Base-by-base conservation (phyloP, 2,329 filamentous ascomycete genomes). In the Trichophyton equinum region DNA sequence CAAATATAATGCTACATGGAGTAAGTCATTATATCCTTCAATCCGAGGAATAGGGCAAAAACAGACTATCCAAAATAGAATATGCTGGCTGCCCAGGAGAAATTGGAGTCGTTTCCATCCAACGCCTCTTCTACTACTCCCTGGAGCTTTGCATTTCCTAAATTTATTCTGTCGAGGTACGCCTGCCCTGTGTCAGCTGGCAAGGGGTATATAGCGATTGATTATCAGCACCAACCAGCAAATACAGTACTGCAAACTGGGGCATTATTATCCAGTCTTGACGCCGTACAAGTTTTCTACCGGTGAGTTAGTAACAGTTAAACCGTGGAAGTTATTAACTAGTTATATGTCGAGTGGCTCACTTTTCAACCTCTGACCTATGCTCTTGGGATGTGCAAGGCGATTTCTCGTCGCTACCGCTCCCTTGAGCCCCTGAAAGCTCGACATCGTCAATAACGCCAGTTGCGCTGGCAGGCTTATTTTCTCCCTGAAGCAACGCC, bases 1-100 rank as follows among this genome's bases (percentile, higher is more conserved):
- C 63, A 27, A 60, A 64, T 9, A 60, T 22, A 11, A 64, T 58
- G 46, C 63, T 64, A 47, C 9, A 2, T 40, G 25, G 4, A 7
- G 27, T 62, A 40, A 63, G 61, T 33, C 33, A n/a, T 56, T 56
- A 44, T 57, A 44, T 44, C 20, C 13, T 25, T 8, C 2, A 20
- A 36, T 3, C 22, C 9, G 22, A 15, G 27, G 36, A 27, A 20
- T 6, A 57, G 22, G 55, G 33, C 15, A 15, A 20, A 22, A 3
- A 63, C 63, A 58, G 4, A 64, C 63, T 63, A 64, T 63, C 62
- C 63, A 46, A 65, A 63, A 36, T 65, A 63, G 47, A 65, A 64
- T 30, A 63, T 61, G 58, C 63, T 63, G 18, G 59, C 63, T 18
- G 62, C 63, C 62, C 63, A 65, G 22, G 56, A 42, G 38, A 62